These are phyloP conservation scores for Penicillium sp. DNA, from an alignment of 2,329 filamentous ascomycete genomes.

Conservation along the genomic window DNA sequence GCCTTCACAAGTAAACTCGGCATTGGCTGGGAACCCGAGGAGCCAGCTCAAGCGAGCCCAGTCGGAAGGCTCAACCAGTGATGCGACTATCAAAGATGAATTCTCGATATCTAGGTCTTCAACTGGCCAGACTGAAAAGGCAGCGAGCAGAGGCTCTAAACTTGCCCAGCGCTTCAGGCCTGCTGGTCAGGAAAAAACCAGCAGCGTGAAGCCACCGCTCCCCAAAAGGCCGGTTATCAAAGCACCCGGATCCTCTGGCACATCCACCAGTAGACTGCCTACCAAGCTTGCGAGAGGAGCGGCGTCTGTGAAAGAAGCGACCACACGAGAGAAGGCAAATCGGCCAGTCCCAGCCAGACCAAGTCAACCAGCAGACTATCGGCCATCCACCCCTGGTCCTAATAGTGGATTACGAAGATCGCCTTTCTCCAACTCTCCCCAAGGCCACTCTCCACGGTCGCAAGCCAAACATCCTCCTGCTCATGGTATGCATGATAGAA, in stretches of 20 bases:
- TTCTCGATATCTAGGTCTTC: conserved; percentile 13
- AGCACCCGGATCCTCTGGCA: conserved; percentile 6
- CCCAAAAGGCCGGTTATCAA: conserved; percentile 19
- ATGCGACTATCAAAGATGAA: conserved; percentile 4
- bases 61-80: conserved; percentile 4
- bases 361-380: conserved; percentile 10
- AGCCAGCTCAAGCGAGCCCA: neutral
- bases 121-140: conserved; percentile 23
- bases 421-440: conserved; percentile 25
- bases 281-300: conserved; percentile 21
- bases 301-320: conserved; percentile 16
- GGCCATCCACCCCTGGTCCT: conserved; percentile 23
- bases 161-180: conserved; percentile 38
- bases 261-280: conserved; percentile 3
- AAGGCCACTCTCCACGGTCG: conserved; percentile 21
- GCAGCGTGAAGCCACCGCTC: conserved; percentile 18
- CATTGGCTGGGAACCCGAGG: neutral
- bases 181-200: conserved; percentile 25
- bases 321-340: conserved; percentile 8
- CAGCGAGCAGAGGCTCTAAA: conserved; percentile 29
- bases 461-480: conserved; percentile 19
- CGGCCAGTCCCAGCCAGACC: conserved; percentile 7
- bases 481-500: conserved; percentile 15
- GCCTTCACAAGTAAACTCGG: neutral
- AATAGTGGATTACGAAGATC: conserved; percentile 32